Evolutionary conservation across 768 basidiomycete species (phyloP), one percentile per base, ranked within the genome.

Genomic region (Amyloporia xantha): DNA sequence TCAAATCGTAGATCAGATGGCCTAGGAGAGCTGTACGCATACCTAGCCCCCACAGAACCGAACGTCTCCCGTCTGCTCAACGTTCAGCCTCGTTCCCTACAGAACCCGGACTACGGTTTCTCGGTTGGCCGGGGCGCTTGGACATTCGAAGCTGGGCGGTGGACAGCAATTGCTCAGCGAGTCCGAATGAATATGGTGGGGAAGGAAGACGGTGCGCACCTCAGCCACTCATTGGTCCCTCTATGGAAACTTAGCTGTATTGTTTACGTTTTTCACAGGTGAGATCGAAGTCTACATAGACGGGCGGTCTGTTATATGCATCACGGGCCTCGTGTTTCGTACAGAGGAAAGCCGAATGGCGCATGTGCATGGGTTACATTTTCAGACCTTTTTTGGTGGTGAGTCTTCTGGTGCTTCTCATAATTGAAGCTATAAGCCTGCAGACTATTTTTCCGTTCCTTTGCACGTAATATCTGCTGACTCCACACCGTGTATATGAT

Each of bases 401-500:
- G 30, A 7, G 30, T 33, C 15, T 15, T 33, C 15, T 33, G 30
- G 30, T 7, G 30, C 9, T 33, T 7, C 9, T 7, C 15, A 33
- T 15, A 33, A 15, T 7, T 33, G n/a, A n/a, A n/a, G 30, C 30
- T 33, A 33, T 33, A 15, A 33, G 9, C 58, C 5, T 70, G 67
- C 1, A 70, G 72, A 1, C 70, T 65, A n/a, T n/a, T n/a, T n/a
- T n/a, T n/a, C n/a, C n/a, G n/a, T n/a, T n/a, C n/a, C n/a, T n/a
- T n/a, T n/a, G n/a, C n/a, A n/a, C n/a, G n/a, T n/a, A n/a, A n/a
- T n/a, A n/a, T n/a, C n/a, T n/a, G n/a, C n/a, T n/a, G n/a, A 45
- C 76, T 89, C 47, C 79, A 78, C 48, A 86, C 86, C 6, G 76
- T 83, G 61, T 84, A 85, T 61, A 78, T 84, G 44, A 78, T 86